Conservation (phyloP, 768 basidiomycete genomes). For the Daedaleopsis nitida region DNA sequence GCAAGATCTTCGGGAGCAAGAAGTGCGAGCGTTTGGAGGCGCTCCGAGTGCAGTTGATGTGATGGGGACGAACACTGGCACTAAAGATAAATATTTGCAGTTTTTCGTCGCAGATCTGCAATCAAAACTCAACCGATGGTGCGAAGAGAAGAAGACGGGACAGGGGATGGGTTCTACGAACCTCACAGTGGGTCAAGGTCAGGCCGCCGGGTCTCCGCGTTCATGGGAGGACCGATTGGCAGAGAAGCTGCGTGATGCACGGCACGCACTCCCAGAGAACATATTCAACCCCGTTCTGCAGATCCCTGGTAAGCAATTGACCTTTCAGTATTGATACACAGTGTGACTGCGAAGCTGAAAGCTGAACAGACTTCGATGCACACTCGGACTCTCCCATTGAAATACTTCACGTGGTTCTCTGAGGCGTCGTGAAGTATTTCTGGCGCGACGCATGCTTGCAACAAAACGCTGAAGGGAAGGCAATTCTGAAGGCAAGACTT, state of each 20-base stretch:
- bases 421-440: constrained; percentile 49
- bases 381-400: constrained; percentile 46
- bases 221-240: too few species aligned
- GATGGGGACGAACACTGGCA: constrained; percentile 29
- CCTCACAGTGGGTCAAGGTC: too few species aligned
- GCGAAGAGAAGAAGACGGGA: constrained; percentile 9
- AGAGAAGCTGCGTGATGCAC: too few species aligned
- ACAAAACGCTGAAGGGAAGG: constrained; percentile 27
- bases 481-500: constrained; percentile 30
- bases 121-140: constrained; percentile 16
- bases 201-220: too few species aligned
- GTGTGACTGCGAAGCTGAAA: neutral
- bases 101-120: constrained; percentile 29
- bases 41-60: neutral
- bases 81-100: constrained; percentile 36
- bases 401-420: constrained; percentile 44
- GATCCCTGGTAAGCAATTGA: neutral
- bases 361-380: constrained; percentile 39
- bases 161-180: neutral
- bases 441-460: constrained; percentile 40
- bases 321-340: constrained; percentile 8
- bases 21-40: neutral
- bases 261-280: neutral
- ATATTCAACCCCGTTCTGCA: neutral
- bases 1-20: neutral